Base-by-base conservation (phyloP, 306 rosid genomes). In the Cajanus cajan region DNA sequence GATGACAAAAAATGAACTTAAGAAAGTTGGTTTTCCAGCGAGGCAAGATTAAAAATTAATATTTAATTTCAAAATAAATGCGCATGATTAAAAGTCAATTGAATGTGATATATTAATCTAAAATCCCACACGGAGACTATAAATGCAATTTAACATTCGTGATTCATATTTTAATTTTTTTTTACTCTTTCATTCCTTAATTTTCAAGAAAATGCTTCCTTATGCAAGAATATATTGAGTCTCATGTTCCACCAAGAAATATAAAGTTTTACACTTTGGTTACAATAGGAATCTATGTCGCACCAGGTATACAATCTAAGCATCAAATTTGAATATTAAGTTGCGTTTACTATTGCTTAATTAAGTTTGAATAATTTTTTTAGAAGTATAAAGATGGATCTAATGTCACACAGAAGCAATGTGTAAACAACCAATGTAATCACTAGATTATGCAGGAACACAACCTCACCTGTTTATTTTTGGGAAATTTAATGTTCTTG, bases 401-500 rank as follows among this genome's bases (percentile, higher is more conserved):
- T 19, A 52, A 19, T 52, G 59, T 19, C 13, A 52, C 59, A 19
- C 28, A 18, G 4, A 48, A 48, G 3, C 25, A 51, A 43, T 43
- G 1, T 43, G 47, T 51, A 50, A 50, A 50, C 22, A 16, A 50
- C 57, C 51, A 45, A 19, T 15, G 41, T 7, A 50, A 59, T 45
- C 33, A 55, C 22, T 24, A 25, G 24, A 43, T 59, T 55, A 74
- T 36, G 61, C 31, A 22, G 24, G 22, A 66, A 16, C 80, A 24
- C 19, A 41, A 55, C 33, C 85, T 85, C 78, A 95, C 98, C 85
- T 55, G 84, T 88, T 80, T 86, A 24, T 82, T 87, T 86, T 85
- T 84, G 34, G 98, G 91, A 84, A 95, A 95, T 74, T 86, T 95
- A 44, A 95, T 93, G 85, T 95, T 98, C 86, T 92, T 95, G 79